Conservation (phyloP, 2,329 filamentous ascomycete species). For the Aspergillus tubingensis region DNA sequence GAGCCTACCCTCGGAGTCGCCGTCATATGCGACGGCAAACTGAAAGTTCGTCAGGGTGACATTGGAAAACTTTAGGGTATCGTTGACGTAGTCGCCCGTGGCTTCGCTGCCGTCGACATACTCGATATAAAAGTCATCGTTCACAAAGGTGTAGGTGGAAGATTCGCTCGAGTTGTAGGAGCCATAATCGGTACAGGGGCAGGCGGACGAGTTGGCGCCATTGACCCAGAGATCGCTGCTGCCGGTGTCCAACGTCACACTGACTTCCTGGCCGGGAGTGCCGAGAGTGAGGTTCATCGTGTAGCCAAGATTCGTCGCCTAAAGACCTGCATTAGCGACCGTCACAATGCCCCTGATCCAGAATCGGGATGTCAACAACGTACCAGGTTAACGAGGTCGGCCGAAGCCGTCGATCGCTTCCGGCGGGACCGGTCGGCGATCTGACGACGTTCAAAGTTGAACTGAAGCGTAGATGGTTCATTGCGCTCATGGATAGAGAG, state of each 20-base stretch:
- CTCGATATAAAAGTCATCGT: slow-evolving; percentile 75
- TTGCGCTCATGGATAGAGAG: slow-evolving; percentile 16
- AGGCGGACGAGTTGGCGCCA: slow-evolving; percentile 63
- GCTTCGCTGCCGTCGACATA: slow-evolving; percentile 78
- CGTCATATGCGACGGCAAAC: slow-evolving; percentile 13
- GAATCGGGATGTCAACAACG: background rate
- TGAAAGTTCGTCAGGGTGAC: slow-evolving; percentile 10
- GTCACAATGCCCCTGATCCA: background rate
- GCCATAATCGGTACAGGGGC: slow-evolving; percentile 41
- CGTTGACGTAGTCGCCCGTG: slow-evolving; percentile 67
- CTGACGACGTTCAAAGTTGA: slow-evolving; percentile 14
- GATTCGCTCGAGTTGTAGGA: slow-evolving; percentile 65
- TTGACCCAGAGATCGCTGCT: slow-evolving; percentile 67
- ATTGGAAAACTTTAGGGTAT: slow-evolving; percentile 12
- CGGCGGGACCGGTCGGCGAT: background rate
- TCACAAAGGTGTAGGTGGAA: slow-evolving; percentile 70
- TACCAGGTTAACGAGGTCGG: slow-evolving; percentile 1
- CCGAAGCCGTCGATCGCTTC: slow-evolving; percentile 11
- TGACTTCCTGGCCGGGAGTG: slow-evolving; percentile 54
- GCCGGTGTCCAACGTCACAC: slow-evolving; percentile 60
- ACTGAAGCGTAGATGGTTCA: slow-evolving; percentile 10
- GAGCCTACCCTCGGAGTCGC: slow-evolving; percentile 45
- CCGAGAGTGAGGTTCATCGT: slow-evolving; percentile 52
- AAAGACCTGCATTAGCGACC: background rate
- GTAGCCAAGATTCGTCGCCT: slow-evolving; percentile 12